Evolutionary conservation across 306 rosid genomes (phyloP), one percentile per base, ranked within the genome.

Genomic region (Ziziphus jujuba): DNA sequence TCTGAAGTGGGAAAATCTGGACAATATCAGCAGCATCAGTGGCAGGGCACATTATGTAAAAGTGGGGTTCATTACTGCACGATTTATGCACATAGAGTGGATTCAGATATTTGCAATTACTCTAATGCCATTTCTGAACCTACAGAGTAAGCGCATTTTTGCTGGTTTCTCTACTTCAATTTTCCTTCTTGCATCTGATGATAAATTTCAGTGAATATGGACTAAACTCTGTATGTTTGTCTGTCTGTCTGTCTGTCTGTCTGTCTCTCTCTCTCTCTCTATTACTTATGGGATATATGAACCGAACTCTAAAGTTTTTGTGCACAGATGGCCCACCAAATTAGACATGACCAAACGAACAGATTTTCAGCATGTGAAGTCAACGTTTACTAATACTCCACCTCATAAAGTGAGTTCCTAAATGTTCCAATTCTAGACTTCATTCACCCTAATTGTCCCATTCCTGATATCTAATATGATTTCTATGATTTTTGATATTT

Each of bases 291-390:
- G 44, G 33, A 35, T 51, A 49, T 49, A 19, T 11, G 21, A 6
- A 15, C 22, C 16, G 16, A 66, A 52, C 82, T 47, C 47, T 45
- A 34, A 61, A 43, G 50, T 72, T 31, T 78, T 74, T 63, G 20
- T 62, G 74, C 76, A 72, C 77, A 93, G 98, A 75, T 93, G 98
- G 97, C 98, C 98, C 13, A 53, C 87, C 63, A 93, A 90, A 74
- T 82, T 93, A 77, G 97, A 93, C 83, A 93, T 90, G 96, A 90
- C 88, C 61, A 93, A 90, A 81, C 97, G 97, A 44, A 90, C 97
- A 58, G 98, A 90, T 80, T 76, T 84, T 77, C 83, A 73, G 67
- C 98, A 90, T 65, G 93, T 93, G 70, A 85, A 82, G 79, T 81
- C 95, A 53, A 86, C 98, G 70, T 93, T 93, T 81, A 74, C 84